phyloP scores from a whole-genome alignment of 305 asterid species.

The Fraxinus albicans region DNA sequence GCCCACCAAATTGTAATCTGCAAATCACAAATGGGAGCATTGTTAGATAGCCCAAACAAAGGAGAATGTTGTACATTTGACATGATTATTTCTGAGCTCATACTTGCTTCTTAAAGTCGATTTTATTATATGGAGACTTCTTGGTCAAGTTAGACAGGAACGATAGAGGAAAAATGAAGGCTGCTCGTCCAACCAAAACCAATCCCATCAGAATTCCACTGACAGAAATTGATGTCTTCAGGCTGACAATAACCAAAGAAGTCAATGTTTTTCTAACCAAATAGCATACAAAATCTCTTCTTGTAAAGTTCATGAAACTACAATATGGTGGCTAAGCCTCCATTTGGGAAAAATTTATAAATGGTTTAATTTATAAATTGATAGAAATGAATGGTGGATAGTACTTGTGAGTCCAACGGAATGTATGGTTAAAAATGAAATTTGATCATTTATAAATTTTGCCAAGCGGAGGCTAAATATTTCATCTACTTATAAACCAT shows the following conservation, averaged over 20 bases:
- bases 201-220: conserved; percentile 83
- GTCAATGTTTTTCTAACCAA: not conserved
- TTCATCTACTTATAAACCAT: conserved; percentile 17
- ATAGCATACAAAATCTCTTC: not conserved
- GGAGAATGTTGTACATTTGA: not conserved
- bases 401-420: not conserved
- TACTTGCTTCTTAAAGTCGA: conserved; percentile 74
- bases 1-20: conserved; percentile 86
- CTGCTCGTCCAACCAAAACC: conserved; percentile 83
- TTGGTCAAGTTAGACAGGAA: conserved; percentile 75
- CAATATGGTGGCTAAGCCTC: conserved; percentile 1
- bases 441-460: not conserved
- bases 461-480: not conserved
- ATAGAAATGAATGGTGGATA: not conserved
- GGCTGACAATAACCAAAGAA: conserved; percentile 46
- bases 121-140: conserved; percentile 58
- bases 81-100: conserved; percentile 18
- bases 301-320: conserved; percentile 13
- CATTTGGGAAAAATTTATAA: not conserved
- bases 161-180: conserved; percentile 86
- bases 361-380: not conserved
- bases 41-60: conserved; percentile 11
- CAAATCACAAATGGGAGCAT: conserved; percentile 17
- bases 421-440: not conserved
- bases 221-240: conserved; percentile 56